Conservation (phyloP, 2,329 filamentous ascomycete genomes). For the Epichloe brachyelytri region DNA sequence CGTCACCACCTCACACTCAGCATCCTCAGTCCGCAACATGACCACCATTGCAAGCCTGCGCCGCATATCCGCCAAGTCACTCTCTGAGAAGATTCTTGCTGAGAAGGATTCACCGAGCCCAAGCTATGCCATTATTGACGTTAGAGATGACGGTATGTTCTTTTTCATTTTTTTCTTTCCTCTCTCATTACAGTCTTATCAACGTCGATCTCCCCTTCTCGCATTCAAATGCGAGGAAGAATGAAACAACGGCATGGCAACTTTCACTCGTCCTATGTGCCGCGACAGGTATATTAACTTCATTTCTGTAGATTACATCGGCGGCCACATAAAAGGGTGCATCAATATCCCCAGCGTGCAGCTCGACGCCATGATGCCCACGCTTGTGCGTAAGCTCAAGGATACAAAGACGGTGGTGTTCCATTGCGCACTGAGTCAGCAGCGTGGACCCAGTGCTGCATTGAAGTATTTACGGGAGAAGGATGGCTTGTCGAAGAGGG, state of each 20-base stretch:
- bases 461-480: slow-evolving; percentile 64
- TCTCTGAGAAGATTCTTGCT: slow-evolving; percentile 51
- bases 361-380: slow-evolving; percentile 66
- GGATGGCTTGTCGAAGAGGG: slow-evolving; percentile 31
- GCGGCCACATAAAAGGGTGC: slow-evolving; percentile 73
- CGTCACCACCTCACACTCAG: background rate
- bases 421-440: slow-evolving; percentile 85
- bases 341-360: slow-evolving; percentile 61
- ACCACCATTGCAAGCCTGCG: slow-evolving; percentile 49
- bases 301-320: slow-evolving; percentile 57
- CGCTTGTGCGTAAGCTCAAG: slow-evolving; percentile 64
- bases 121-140: slow-evolving; percentile 67
- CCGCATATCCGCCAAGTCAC: slow-evolving; percentile 54
- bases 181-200: background rate
- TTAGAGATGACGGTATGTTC: slow-evolving; percentile 62
- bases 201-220: too few species aligned
- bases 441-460: slow-evolving; percentile 76
- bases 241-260: too few species aligned
- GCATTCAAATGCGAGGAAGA: too few species aligned
- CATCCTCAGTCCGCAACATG: slow-evolving; percentile 17
- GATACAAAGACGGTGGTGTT: slow-evolving; percentile 80
- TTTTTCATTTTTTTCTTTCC: background rate
- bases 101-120: slow-evolving; percentile 27
- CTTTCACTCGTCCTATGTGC: too few species aligned
- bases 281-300: background rate